phyloP scores from a whole-genome alignment of 495 filamentous ascomycete genomes.

The Aspergillus affinis region DNA sequence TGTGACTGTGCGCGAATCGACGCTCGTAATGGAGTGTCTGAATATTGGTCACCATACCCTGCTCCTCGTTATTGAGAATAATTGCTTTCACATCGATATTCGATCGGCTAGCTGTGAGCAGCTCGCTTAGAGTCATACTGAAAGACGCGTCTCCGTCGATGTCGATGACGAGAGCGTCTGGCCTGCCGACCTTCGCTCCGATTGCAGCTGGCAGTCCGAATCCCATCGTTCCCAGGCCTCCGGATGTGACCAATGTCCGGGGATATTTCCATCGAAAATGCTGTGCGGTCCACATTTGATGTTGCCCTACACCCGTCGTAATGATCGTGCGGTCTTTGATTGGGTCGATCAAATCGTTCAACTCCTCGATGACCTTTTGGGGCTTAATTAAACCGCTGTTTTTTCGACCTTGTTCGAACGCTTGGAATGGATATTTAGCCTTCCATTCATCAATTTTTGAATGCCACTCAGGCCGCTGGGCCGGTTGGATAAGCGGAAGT shows the following conservation, averaged over 20 bases:
- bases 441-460: conserved; percentile 88
- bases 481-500: conserved; percentile 63
- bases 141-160: conserved; percentile 98
- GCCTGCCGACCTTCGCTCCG: conserved; percentile 86
- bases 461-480: conserved; percentile 77
- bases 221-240: conserved; percentile 93
- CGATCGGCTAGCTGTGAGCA: conserved; percentile 87
- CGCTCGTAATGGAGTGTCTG: conserved; percentile 92
- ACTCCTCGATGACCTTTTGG: conserved; percentile 80
- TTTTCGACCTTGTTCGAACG: conserved; percentile 66
- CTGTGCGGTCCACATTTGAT: conserved; percentile 97
- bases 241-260: conserved; percentile 86
- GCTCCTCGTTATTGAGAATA: conserved; percentile 92
- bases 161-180: conserved; percentile 84
- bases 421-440: conserved; percentile 70
- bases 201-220: conserved; percentile 91
- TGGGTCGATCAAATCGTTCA: conserved; percentile 69
- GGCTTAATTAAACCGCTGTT: conserved; percentile 78
- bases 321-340: conserved; percentile 82
- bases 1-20: conserved; percentile 87
- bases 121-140: conserved; percentile 90
- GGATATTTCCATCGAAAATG: conserved; percentile 89
- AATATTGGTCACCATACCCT: conserved; percentile 95
- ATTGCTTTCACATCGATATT: conserved; percentile 91
- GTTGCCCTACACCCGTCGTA: conserved; percentile 88